Evolutionary conservation across 2,329 filamentous ascomycete species (phyloP), one percentile per base, ranked within the genome.

Genomic region (Ophiostoma fasciatum): DNA sequence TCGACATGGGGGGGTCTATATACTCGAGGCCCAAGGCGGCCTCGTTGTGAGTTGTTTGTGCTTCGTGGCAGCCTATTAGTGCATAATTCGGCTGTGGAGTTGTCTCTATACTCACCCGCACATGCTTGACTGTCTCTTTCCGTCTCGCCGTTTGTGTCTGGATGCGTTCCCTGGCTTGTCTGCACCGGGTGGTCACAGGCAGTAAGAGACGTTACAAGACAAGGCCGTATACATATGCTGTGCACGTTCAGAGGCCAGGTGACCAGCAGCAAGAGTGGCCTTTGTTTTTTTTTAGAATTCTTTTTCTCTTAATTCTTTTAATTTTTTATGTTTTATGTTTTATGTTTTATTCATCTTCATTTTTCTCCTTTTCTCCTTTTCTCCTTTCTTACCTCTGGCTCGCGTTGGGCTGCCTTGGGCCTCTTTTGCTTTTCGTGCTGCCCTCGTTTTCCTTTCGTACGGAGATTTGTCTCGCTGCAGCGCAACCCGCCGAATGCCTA

Each of bases 31-130:
- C n/a, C n/a, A n/a, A n/a, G n/a, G n/a, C n/a, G n/a, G n/a, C n/a
- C n/a, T n/a, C n/a, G n/a, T n/a, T n/a, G n/a, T n/a, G 25, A 36
- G 28, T 14, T 34, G 12, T 33, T 37, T 11, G 36, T 14, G 33
- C 36, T 38, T 44, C 42, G 42, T 44, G 40, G 40, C 42, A 40
- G 37, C 17, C 35, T 28, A 33, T 39, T 33, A 39, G 31, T 42
- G 37, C 28, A 31, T 31, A 17, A 18, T 21, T 7, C 21, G 18
- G 36, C 31, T 17, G 42, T 39, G 40, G 40, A 38, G 39, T 36
- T 39, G 39, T 23, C 19, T 35, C 34, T 37, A 36, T 14, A 18
- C n/a, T 26, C 26, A 18, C 19, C 28, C 26, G 35, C 31, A n/a
- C n/a, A n/a, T 21, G 22, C 28, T 31, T 32, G 10, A 17, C 13